Percentiles rank a stretch among this genome's conserved stretches.
Evolutionary conservation across 108 stramenopile species (phyloP).

Genomic region (Pseudonitzschia multistriata): DNA sequence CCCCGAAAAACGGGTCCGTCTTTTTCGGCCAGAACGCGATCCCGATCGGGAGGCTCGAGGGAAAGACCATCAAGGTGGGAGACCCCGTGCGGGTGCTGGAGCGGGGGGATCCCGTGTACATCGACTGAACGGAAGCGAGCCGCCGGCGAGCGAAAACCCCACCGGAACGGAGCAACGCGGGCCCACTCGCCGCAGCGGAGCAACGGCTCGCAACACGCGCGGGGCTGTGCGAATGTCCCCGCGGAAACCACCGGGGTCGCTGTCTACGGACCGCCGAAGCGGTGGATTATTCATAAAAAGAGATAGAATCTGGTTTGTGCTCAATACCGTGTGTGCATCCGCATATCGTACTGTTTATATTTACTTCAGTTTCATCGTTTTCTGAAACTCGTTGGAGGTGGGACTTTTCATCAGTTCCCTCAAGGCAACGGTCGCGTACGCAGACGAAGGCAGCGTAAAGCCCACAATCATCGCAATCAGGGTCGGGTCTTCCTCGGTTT

Average conservation of each 20-base stretch:
- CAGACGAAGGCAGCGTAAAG: constrained; percentile 85
- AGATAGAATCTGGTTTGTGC: not conserved
- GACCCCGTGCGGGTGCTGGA: constrained; percentile 58
- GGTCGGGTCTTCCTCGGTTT: constrained; percentile 16
- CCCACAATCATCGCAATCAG: constrained; percentile 77
- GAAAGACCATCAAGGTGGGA: constrained; percentile 50
- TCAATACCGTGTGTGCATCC: too few species aligned
- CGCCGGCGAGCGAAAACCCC: too few species aligned
- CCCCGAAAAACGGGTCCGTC: constrained; percentile 41
- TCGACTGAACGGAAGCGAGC: too few species aligned
- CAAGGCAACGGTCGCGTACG: constrained; percentile 89
- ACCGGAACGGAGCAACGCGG: too few species aligned
- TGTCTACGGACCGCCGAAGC: too few species aligned
- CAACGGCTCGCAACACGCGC: too few species aligned
- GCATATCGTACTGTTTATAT: too few species aligned
- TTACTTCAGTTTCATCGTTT: constrained; percentile 50
- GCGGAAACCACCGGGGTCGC: too few species aligned
- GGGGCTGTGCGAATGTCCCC: too few species aligned
- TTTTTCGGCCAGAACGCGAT: constrained; percentile 87
- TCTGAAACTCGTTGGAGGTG: constrained; percentile 81
- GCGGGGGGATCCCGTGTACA: constrained; percentile 71
- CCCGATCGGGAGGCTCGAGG: constrained; percentile 13
- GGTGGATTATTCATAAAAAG: too few species aligned
- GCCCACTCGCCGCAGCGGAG: too few species aligned
- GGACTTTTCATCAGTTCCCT: constrained; percentile 84